Conservation (phyloP, 345 rosid genomes). For the Trapa incisa region DNA sequence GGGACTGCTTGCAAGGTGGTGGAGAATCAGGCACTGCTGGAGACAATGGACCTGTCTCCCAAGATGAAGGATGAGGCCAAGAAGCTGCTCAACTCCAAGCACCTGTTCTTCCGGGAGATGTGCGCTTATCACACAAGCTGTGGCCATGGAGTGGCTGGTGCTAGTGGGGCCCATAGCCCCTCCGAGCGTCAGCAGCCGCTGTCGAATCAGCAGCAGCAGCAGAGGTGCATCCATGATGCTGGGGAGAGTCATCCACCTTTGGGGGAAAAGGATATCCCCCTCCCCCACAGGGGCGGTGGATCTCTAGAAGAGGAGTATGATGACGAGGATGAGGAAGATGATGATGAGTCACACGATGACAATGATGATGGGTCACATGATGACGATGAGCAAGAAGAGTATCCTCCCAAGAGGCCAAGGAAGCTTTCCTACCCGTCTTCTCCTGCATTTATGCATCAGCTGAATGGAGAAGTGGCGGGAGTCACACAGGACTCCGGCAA, state of each 20-base stretch:
- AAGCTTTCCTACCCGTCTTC: slow-evolving; percentile 10
- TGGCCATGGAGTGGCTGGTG: slow-evolving; percentile 32
- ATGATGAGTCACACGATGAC: slow-evolving; percentile 30
- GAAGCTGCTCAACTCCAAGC: slow-evolving; percentile 81
- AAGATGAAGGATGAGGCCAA: slow-evolving; percentile 78
- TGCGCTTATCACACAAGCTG: slow-evolving; percentile 93
- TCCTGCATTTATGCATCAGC: slow-evolving; percentile 30
- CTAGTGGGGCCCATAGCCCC: slow-evolving; percentile 22
- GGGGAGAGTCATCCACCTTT: slow-evolving; percentile 7
- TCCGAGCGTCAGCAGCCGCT: slow-evolving; percentile 14
- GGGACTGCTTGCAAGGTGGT: slow-evolving; percentile 90
- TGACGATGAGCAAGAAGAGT: slow-evolving; percentile 25
- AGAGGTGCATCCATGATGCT: slow-evolving; percentile 43
- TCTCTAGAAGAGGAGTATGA: slow-evolving; percentile 37
- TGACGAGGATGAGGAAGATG: slow-evolving; percentile 34
- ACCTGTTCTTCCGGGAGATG: slow-evolving; percentile 89
- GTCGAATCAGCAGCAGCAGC: slow-evolving; percentile 28
- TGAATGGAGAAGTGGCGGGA: slow-evolving; percentile 31
- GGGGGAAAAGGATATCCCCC: slow-evolving; percentile 2
- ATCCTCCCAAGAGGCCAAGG: slow-evolving; percentile 23
- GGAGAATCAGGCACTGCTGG: slow-evolving; percentile 79
- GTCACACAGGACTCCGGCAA: slow-evolving; percentile 42
- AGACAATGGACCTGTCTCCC: slow-evolving; percentile 55
- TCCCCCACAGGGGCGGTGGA: slow-evolving; percentile 19
- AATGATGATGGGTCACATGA: slow-evolving; percentile 26